A percentile compares a stretch with the other conserved stretches of the same genome.
Conservation (phyloP, 139 green algal species). For the Tetradesmus lagerheimii region DNA sequence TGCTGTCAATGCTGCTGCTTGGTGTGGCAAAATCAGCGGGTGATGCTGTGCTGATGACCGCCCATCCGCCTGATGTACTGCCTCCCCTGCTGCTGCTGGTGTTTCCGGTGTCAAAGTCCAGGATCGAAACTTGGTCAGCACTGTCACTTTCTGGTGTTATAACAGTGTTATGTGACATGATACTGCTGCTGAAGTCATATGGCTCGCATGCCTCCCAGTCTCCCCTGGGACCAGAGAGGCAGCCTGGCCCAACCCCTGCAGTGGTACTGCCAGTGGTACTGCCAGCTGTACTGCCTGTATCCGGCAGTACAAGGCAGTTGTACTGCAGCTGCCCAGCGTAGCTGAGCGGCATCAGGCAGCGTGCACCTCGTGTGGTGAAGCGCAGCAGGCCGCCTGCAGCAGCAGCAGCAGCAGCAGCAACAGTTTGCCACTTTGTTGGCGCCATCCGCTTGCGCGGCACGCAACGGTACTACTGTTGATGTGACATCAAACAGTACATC, state of each 20-base stretch:
- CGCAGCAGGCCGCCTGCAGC: neutral
- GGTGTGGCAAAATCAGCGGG: neutral
- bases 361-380: neutral
- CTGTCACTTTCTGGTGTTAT: neutral
- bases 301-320: conserved; percentile 12
- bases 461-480: no score
- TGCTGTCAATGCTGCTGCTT: neutral
- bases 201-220: neutral
- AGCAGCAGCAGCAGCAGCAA: neutral
- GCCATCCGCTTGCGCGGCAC: no score
- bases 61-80: neutral
- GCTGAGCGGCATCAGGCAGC: conserved; percentile 13
- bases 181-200: neutral
- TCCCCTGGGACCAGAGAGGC: neutral
- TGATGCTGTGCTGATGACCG: neutral
- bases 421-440: no score
- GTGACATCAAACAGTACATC: no score
- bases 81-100: neutral
- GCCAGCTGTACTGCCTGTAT: neutral
- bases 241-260: neutral
- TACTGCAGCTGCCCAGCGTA: conserved; percentile 30
- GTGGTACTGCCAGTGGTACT: neutral
- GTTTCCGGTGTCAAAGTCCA: neutral
- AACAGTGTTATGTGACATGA: neutral
- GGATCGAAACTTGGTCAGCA: neutral